Evolutionary conservation across 148 eudicot species (phyloP).

Genomic region (Spergularia bocconei): DNA sequence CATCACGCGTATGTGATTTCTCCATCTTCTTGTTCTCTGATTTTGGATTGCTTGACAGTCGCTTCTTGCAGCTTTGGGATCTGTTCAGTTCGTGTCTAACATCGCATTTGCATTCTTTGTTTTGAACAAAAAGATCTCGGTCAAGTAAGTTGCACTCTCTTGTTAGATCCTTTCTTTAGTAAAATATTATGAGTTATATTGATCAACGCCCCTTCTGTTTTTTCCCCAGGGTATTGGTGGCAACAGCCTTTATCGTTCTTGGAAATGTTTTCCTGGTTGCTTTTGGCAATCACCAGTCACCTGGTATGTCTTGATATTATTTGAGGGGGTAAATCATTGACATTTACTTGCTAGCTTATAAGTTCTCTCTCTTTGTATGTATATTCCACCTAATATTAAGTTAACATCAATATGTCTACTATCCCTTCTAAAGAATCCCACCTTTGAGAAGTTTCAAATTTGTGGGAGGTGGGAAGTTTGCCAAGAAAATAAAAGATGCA

Average conservation of each 20-base stretch:
- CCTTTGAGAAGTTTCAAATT: not conserved
- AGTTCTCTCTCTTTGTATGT: not conserved
- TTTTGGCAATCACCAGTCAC: constrained; percentile 97
- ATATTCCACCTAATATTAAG: not conserved
- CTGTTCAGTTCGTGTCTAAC: constrained; percentile 93
- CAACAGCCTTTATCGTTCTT: constrained; percentile 85
- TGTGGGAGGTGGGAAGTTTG: not conserved
- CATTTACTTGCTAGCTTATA: not conserved
- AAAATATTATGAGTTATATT: not conserved
- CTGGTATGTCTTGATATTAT: constrained; percentile 49
- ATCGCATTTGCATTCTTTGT: constrained; percentile 87
- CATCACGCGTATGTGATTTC: not conserved
- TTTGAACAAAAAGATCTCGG: constrained; percentile 67
- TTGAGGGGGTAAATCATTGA: not conserved
- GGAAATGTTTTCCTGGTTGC: constrained; percentile 95
- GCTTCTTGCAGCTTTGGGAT: constrained; percentile 97
- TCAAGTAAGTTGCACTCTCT: constrained; percentile 61
- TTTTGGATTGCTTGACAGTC: constrained; percentile 55
- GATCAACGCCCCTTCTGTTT: not conserved
- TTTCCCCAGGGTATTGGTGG: constrained; percentile 70
- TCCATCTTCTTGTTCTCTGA: not conserved
- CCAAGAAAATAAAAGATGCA: not conserved
- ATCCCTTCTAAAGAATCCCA: not conserved
- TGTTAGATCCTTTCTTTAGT: constrained; percentile 6
- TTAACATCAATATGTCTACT: not conserved